Base-by-base conservation (phyloP, 176 grass and related monocot genomes). In the Cenchrus purpureus region DNA sequence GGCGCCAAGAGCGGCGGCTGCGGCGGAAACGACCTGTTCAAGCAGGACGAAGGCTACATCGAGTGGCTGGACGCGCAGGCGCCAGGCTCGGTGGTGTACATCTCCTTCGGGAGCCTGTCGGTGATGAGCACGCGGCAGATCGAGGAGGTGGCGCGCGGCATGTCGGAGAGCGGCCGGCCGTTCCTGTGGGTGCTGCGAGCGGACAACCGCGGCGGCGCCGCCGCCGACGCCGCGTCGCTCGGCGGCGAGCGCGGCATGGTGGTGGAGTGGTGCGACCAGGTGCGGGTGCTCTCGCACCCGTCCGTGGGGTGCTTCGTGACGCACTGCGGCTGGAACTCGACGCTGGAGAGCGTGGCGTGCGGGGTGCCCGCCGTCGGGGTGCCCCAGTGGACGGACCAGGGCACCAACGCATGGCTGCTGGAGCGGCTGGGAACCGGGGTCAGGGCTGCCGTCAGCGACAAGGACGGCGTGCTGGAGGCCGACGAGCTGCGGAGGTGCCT, bases 191-290 rank as follows among this genome's bases (percentile, higher is more conserved):
- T 97, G 55, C 77, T 97, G 19, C 70, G 92, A 76, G 77, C 91
- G 69, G 92, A 94, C 75, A 92, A 89, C 86, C 63, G 78, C 44
- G 61, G 81, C 64, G 49, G 62, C 2, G 63, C 20, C 52, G 75
- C 37, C n/a, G 46, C 3, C 4, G 71, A 12, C 46, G 63, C 20
- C 12, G 64, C 71, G 42, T 29, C 22, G 82, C 48, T 1, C 62
- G 62, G 0, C 17, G 71, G 29, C 13, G 88, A 59, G 34, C 64
- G 42, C 15, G 87, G 90, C 65, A 58, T 94, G 80, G 86, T 97
- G 79, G 92, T 97, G 79, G 88, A 90, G 78, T 97, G 95, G 92
- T 97, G 92, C 63, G 67, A 88, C 77, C 92, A 94, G 82, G 85
- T 83, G 45, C 73, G 70, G 37, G 95, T 97, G 49, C 76, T 97